Base-by-base conservation (phyloP, 305 asterid species). In the Fraxinus paxiana region DNA sequence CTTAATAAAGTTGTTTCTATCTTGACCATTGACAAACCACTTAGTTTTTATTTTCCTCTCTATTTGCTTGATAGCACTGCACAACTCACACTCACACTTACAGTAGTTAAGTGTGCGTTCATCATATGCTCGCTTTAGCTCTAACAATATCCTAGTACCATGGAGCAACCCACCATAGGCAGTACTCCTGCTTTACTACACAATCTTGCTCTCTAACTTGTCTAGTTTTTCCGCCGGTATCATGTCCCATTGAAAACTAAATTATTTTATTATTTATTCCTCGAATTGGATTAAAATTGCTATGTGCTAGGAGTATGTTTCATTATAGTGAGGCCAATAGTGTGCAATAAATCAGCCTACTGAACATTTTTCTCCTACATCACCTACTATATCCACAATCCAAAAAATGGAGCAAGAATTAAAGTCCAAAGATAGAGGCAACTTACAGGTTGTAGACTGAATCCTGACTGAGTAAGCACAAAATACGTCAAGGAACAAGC, bases 401-500 rank as follows among this genome's bases (percentile, higher is more conserved):
- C 30, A 24, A 63, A 61, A 28, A 67, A 37, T 30, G 35, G 20
- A 26, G 20, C 9, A 33, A 5, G 22, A 67, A 67, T 67, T 67
- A 4, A 67, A 28, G 37, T 28, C 20, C 35, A 67, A 10, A 67
- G 76, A 79, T 56, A 72, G 75, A 48, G 79, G 75, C 8, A 77
- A 87, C 97, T 94, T 86, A 94, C 98, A 77, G 97, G 97, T 79
- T 92, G 93, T 81, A 95, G 88, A 79, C 98, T 94, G 88, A 95
- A 95, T 77, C 99, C 99, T 26, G 99, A 95, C 81, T 94, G 98
- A 77, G 99, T 95, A 78, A 88, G 76, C 86, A 86, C 88, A 17
- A 82, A 77, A 48, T 82, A 9, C 59, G 92, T 92, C 85, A 95
- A 90, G 97, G 92, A 84, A 83, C 85, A 81, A 67, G 79, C 72